Evolutionary conservation across 208 protist species (phyloP).

Genomic region (Wallacemonas sp.): DNA sequence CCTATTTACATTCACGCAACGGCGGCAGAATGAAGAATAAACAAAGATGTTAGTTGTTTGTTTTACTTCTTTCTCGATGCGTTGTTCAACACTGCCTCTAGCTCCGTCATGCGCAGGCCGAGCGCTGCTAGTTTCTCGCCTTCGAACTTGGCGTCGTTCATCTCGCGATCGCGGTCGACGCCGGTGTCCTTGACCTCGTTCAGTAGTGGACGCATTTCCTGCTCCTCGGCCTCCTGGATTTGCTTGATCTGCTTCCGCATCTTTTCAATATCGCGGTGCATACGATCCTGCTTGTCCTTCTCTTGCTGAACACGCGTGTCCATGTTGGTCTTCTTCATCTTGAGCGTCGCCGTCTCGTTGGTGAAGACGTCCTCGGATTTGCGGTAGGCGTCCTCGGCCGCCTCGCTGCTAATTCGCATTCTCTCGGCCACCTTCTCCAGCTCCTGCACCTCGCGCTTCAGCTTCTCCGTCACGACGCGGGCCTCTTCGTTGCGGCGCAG

Average conservation of each 20-base stretch:
- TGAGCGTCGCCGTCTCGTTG: conserved; percentile 49
- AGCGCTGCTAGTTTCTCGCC: conserved; percentile 70
- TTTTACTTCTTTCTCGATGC: conserved; percentile 26
- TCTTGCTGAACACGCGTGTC: conserved; percentile 81
- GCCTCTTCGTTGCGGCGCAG: conserved; percentile 83
- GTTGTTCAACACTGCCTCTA: conserved; percentile 49
- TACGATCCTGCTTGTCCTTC: conserved; percentile 65
- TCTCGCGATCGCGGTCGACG: conserved; percentile 59
- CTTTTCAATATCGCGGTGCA: conserved; percentile 78
- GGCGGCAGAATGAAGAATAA: conserved; percentile 4
- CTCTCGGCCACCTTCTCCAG: conserved; percentile 66
- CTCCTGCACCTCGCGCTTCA: conserved; percentile 71
- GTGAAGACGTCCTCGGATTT: conserved; percentile 68
- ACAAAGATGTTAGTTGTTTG: background rate
- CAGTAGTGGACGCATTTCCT: conserved; percentile 54
- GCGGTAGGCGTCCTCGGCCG: conserved; percentile 59
- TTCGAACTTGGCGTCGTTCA: conserved; percentile 75
- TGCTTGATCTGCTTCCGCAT: conserved; percentile 78
- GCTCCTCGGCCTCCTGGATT: conserved; percentile 74
- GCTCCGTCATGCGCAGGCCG: conserved; percentile 64
- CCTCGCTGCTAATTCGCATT: conserved; percentile 35
- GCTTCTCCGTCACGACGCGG: conserved; percentile 73
- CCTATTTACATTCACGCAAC: background rate
- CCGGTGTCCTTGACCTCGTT: conserved; percentile 53
- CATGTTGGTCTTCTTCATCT: conserved; percentile 67